A percentile compares a stretch with the other conserved stretches of the same genome.
phyloP scores from a whole-genome alignment of 2,329 filamentous ascomycete species.

The Aaosphaeria pasadenensis region DNA sequence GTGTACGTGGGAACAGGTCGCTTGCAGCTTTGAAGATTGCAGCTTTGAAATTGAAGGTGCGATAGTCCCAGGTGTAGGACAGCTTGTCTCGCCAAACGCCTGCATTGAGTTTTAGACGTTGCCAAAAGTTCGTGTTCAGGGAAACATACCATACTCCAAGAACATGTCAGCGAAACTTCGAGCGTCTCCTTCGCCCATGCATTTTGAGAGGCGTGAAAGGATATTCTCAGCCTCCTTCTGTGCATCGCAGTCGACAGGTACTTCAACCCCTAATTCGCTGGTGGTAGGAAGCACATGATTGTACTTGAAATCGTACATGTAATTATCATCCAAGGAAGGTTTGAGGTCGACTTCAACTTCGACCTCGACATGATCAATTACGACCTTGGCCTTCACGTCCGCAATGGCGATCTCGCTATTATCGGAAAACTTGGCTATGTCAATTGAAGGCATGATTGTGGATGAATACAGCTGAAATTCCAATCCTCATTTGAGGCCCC shows the following conservation, averaged over 20 bases:
- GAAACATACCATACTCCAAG: conserved; percentile 5
- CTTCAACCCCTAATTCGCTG: conserved; percentile 8
- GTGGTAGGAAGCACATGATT: conserved; percentile 35
- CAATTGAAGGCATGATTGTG: too few relatives aligned
- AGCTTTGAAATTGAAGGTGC: conserved; percentile 5
- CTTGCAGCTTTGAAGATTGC: conserved; percentile 5
- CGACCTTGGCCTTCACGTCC: too few relatives aligned
- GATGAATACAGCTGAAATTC: too few relatives aligned
- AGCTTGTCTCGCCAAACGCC: conserved; percentile 7
- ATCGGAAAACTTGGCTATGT: too few relatives aligned
- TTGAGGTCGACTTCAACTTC: too few relatives aligned
- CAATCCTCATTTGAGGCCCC: too few relatives aligned
- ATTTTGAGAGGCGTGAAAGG: conserved; percentile 1
- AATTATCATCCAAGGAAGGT: conserved; percentile 22
- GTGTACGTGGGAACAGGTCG: background rate
- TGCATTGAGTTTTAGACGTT: background rate
- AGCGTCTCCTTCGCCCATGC: conserved; percentile 4
- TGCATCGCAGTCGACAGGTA: conserved; percentile 2
- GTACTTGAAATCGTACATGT: conserved; percentile 44
- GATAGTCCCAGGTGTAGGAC: conserved; percentile 8
- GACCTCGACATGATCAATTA: too few relatives aligned
- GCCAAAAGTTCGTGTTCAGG: background rate
- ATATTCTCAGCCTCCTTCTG: conserved; percentile 2
- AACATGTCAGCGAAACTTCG: conserved; percentile 4
- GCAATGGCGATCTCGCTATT: too few relatives aligned